phyloP scores from a whole-genome alignment of 2,329 filamentous ascomycete genomes.

The Leptosphaerulina australis region DNA sequence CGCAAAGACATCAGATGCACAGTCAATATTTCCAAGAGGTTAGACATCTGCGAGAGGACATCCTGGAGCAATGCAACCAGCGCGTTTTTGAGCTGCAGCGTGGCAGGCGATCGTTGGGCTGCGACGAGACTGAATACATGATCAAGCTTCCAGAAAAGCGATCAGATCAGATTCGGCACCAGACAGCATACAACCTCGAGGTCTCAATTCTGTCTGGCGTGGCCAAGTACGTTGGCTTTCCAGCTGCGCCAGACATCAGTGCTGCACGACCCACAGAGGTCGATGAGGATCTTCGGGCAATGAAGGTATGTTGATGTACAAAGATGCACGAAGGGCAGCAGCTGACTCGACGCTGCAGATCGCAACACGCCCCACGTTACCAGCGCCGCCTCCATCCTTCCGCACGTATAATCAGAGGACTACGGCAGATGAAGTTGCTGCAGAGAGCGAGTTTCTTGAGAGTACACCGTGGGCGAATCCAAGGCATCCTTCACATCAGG shows the following conservation, averaged over 20 bases:
- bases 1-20: slow-evolving; percentile 83
- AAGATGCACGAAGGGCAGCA: slow-evolving; percentile 20
- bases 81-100: slow-evolving; percentile 93
- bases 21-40: slow-evolving; percentile 89
- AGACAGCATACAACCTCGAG: slow-evolving; percentile 91
- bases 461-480: slow-evolving; percentile 93
- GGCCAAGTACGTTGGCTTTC: slow-evolving; percentile 95
- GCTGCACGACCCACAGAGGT: slow-evolving; percentile 74
- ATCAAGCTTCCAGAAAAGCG: slow-evolving; percentile 79
- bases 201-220: slow-evolving; percentile 89
- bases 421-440: slow-evolving; percentile 61
- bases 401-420: slow-evolving; percentile 45
- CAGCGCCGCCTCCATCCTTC: slow-evolving; percentile 39
- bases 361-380: slow-evolving; percentile 35
- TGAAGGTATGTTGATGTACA: slow-evolving; percentile 70
- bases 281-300: slow-evolving; percentile 86
- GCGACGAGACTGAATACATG: slow-evolving; percentile 80
- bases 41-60: slow-evolving; percentile 79
- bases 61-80: slow-evolving; percentile 80
- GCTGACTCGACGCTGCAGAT: slow-evolving; percentile 42
- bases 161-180: slow-evolving; percentile 79
- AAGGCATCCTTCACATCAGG: slow-evolving; percentile 58
- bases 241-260: slow-evolving; percentile 84
- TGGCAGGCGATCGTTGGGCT: slow-evolving; percentile 78
- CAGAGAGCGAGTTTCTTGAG: slow-evolving; percentile 85